A percentile compares a stretch with the other conserved stretches of the same genome.
Evolutionary conservation across 331 rosid genomes (phyloP).

Genomic region (Pyrus hybrid): DNA sequence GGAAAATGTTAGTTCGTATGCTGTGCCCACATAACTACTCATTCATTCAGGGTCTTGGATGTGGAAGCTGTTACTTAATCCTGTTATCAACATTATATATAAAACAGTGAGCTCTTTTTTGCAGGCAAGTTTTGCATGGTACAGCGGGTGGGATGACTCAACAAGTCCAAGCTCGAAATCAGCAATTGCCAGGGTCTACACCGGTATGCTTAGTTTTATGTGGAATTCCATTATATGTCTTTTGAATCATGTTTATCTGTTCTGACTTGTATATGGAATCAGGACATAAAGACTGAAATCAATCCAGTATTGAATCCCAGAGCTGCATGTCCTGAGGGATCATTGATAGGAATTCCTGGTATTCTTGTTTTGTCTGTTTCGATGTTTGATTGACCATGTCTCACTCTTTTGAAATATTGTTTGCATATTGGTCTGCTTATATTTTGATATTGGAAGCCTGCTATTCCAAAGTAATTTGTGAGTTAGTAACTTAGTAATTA

Average conservation of each 20-base stretch:
- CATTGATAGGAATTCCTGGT: constrained; percentile 88
- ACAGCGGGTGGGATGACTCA: constrained; percentile 87
- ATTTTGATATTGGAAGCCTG: neutral
- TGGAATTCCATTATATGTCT: constrained; percentile 9
- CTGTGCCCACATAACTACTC: neutral
- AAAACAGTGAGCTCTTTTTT: constrained; percentile 15
- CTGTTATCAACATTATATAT: constrained; percentile 16
- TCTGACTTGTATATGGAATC: constrained; percentile 26
- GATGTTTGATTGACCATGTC: neutral
- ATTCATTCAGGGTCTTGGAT: neutral
- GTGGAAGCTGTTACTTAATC: neutral
- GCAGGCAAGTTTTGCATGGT: constrained; percentile 91
- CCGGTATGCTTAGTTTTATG: constrained; percentile 41
- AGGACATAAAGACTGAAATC: constrained; percentile 94
- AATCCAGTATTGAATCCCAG: constrained; percentile 84
- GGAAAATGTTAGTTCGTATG: neutral
- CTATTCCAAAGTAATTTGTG: neutral
- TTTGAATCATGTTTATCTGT: constrained; percentile 7
- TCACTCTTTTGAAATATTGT: constrained; percentile 7
- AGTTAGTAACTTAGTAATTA: neutral
- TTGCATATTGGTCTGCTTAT: neutral
- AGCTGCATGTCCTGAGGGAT: constrained; percentile 89
- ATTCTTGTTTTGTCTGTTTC: constrained; percentile 21
- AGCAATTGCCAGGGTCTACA: constrained; percentile 80
- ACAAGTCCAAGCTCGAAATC: constrained; percentile 88